A percentile compares a stretch with the other conserved stretches of the same genome.
phyloP scores from a whole-genome alignment of 2,329 filamentous ascomycete species.

The Trichocomaceae sp. region DNA sequence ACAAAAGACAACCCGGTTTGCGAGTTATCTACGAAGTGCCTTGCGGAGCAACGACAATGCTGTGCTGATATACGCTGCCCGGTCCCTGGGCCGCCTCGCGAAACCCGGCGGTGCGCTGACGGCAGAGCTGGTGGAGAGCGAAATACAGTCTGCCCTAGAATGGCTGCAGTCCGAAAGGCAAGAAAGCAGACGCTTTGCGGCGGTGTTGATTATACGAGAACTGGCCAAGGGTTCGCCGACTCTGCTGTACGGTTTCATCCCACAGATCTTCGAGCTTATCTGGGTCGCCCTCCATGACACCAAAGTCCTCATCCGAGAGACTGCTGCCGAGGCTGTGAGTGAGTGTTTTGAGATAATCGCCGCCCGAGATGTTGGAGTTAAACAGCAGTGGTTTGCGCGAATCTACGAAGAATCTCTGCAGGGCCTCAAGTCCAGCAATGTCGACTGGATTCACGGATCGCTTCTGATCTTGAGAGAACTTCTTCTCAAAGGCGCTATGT shows the following conservation, averaged over 20 bases:
- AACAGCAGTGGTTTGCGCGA: conserved; percentile 79
- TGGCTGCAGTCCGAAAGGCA: conserved; percentile 94
- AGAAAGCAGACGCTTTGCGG: conserved; percentile 87
- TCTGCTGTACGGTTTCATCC: conserved; percentile 89
- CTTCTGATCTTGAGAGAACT: conserved; percentile 88
- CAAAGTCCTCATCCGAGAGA: conserved; percentile 84
- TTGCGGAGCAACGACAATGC: conserved; percentile 84
- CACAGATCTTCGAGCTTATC: conserved; percentile 90
- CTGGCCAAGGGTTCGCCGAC: conserved; percentile 89
- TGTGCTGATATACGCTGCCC: conserved; percentile 83
- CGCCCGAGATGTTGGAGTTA: conserved; percentile 81
- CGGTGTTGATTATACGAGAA: conserved; percentile 83
- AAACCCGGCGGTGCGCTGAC: conserved; percentile 89
- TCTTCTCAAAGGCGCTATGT: conserved; percentile 93
- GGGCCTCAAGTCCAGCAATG: conserved; percentile 70
- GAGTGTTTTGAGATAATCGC: conserved; percentile 95
- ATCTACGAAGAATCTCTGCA: conserved; percentile 80
- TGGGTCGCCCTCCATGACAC: conserved; percentile 90
- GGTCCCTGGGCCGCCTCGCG: conserved; percentile 82
- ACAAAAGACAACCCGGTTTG: conserved; percentile 90
- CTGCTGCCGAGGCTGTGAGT: conserved; percentile 85
- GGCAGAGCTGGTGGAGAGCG: conserved; percentile 90
- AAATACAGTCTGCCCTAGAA: conserved; percentile 92
- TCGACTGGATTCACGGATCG: conserved; percentile 90
- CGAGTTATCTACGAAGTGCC: conserved; percentile 79